phyloP scores from a whole-genome alignment of 805 yeast species.

The Metschnikowia lunata region DNA sequence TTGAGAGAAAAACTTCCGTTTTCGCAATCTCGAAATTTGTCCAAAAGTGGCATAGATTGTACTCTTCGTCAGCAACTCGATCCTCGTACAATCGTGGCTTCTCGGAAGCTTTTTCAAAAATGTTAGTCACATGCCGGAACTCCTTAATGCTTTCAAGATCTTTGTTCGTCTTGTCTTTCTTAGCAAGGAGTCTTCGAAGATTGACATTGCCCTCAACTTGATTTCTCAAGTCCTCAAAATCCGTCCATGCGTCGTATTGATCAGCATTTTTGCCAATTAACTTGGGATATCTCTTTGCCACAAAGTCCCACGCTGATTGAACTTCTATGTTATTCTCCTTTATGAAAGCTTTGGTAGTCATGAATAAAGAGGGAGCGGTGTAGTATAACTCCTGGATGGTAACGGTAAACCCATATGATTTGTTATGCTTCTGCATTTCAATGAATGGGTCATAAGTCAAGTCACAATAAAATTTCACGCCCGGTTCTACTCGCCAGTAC shows the following conservation, averaged over 20 bases:
- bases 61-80: constrained; percentile 60
- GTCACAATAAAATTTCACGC: constrained; percentile 86
- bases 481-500: constrained; percentile 97
- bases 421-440: constrained; percentile 66
- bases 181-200: constrained; percentile 20
- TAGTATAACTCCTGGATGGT: constrained; percentile 71
- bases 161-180: constrained; percentile 21
- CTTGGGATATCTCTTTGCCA: constrained; percentile 37
- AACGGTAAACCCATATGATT: constrained; percentile 82
- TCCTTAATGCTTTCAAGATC: constrained; percentile 17
- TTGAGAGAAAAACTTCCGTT: constrained; percentile 66
- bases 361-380: constrained; percentile 78
- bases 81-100: constrained; percentile 42
- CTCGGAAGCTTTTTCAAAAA: constrained; percentile 36
- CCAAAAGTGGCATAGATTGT: constrained; percentile 86
- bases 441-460: constrained; percentile 85
- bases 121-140: constrained; percentile 26
- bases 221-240: constrained; percentile 19
- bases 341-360: constrained; percentile 65
- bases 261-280: constrained; percentile 20
- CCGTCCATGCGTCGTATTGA: constrained; percentile 22
- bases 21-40: constrained; percentile 89
- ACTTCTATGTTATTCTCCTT: constrained; percentile 43
- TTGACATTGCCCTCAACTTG: constrained; percentile 27
- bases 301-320: constrained; percentile 67